Base-by-base conservation (phyloP, 192 early-diverging fungal genomes). In the Gamsiella multidivaricata region DNA sequence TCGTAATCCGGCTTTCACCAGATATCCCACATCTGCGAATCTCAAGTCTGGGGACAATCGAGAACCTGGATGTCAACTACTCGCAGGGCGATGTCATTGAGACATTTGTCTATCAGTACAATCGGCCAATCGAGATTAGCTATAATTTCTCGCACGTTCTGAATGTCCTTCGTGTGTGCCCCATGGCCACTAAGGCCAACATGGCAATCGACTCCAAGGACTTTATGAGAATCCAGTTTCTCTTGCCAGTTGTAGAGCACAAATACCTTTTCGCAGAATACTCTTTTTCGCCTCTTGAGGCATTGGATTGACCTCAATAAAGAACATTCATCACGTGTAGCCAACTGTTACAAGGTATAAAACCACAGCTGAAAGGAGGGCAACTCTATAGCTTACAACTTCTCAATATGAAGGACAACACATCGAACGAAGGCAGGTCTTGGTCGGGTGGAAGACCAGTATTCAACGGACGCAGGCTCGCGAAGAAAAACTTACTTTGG, bases 1-100 rank as follows among this genome's bases (percentile, higher is more conserved):
- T 78, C 20, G 61, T 78, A 5, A 32, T 78, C n/a, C 74, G 74
- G 0, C 54, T 78, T 12, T 78, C 74, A 4, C 59, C 74, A 2
- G 74, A 68, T 2, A 78, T 69, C 22, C 74, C 74, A 8, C 65
- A 78, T 25, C 47, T 78, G 6, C 63, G 74, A 0, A 78, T 78
- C 12, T 78, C 74, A 6, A 78, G 74, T 51, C 55, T 78, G 45
- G 74, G 74, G 6, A 78, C 74, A 0, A 63, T 78, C n/a, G 74
- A 78, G 25, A 69, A 62, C 23, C 36, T 78, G 37, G 74, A 78
- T 49, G 66, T 78, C 33, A 78, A 78, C 49, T 78, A 78, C n/a
- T 78, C 74, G 2, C 58, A 57, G 33, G 74, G 74, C 17, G 74
- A 78, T 53, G 74, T 78, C 22, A 50, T 78, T 10, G 65, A 78